Conservation (phyloP, 495 filamentous ascomycete genomes). For the Penicillium tannophilum region DNA sequence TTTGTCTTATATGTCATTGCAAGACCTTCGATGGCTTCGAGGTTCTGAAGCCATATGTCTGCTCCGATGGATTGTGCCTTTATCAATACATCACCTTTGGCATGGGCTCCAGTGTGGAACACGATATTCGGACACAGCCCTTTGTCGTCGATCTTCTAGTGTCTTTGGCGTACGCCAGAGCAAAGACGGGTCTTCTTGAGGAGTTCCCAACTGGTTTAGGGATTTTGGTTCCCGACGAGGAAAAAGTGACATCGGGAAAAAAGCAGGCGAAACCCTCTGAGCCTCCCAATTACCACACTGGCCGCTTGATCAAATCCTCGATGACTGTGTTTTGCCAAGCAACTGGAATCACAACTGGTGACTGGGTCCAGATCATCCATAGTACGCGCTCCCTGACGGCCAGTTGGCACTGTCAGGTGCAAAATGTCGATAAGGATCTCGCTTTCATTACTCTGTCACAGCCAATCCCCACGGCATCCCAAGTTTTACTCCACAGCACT, state of each 20-base stretch:
- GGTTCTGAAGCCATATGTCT: slow-evolving; percentile 91
- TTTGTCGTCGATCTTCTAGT: slow-evolving; percentile 85
- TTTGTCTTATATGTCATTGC: slow-evolving; percentile 84
- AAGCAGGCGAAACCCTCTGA: neutral
- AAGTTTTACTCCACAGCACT: neutral
- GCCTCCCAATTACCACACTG: neutral
- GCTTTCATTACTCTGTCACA: slow-evolving; percentile 19
- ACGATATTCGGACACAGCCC: slow-evolving; percentile 79
- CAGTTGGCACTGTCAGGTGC: slow-evolving; percentile 25
- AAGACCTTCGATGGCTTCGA: slow-evolving; percentile 72
- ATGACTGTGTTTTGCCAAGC: slow-evolving; percentile 46
- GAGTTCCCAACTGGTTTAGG: slow-evolving; percentile 71
- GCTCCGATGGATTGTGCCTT: slow-evolving; percentile 75
- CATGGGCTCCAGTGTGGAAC: slow-evolving; percentile 81
- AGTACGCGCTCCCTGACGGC: slow-evolving; percentile 22
- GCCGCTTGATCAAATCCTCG: slow-evolving; percentile 29
- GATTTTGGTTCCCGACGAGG: slow-evolving; percentile 60
- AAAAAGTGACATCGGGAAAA: neutral
- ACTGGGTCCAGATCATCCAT: slow-evolving; percentile 56
- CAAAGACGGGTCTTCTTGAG: slow-evolving; percentile 42
- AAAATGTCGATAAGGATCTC: slow-evolving; percentile 7
- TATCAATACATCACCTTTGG: slow-evolving; percentile 92
- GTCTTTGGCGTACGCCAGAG: slow-evolving; percentile 75
- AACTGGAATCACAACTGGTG: slow-evolving; percentile 45
- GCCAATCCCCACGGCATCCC: slow-evolving; percentile 8